Percentiles rank a stretch among this genome's conserved stretches.
These are phyloP conservation scores for Chaetomium tenue DNA, from an alignment of 495 filamentous ascomycete species.

Conservation along the genomic window DNA sequence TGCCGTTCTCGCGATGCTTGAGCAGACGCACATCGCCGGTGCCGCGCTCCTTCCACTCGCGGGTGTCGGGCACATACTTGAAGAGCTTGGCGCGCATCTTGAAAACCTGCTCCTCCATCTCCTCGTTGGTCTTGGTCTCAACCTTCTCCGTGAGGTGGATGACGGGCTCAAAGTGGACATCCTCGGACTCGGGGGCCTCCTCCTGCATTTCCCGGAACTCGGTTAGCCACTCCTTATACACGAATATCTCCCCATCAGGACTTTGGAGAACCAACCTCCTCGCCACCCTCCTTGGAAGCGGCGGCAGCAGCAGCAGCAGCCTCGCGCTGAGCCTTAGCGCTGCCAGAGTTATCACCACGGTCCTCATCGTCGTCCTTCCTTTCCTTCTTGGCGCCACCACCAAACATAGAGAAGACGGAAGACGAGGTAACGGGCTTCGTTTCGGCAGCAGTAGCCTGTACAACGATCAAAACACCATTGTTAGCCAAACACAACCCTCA, in stretches of 20 bases:
- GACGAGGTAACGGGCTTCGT: constrained; percentile 42
- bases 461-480: neutral
- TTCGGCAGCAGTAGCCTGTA: constrained; percentile 19
- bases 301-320: constrained; percentile 53
- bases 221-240: neutral
- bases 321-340: constrained; percentile 79
- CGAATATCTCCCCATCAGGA: neutral
- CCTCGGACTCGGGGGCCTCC: constrained; percentile 77
- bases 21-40: constrained; percentile 94
- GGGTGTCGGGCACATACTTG: constrained; percentile 84
- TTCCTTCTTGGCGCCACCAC: constrained; percentile 84
- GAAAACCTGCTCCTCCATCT: constrained; percentile 90
- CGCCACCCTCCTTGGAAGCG: constrained; percentile 39
- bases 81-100: constrained; percentile 99
- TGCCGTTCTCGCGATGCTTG: constrained; percentile 98
- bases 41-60: constrained; percentile 99
- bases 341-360: constrained; percentile 76
- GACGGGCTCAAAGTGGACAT: constrained; percentile 96
- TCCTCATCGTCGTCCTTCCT: constrained; percentile 71
- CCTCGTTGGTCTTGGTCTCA: constrained; percentile 96
- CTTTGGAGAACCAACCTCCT: constrained; percentile 36
- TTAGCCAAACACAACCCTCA: constrained; percentile 10
- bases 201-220: constrained; percentile 31
- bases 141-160: constrained; percentile 93
- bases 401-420: constrained; percentile 94